phyloP scores from a whole-genome alignment of 495 filamentous ascomycete genomes.

The Penicillium subrubescens region DNA sequence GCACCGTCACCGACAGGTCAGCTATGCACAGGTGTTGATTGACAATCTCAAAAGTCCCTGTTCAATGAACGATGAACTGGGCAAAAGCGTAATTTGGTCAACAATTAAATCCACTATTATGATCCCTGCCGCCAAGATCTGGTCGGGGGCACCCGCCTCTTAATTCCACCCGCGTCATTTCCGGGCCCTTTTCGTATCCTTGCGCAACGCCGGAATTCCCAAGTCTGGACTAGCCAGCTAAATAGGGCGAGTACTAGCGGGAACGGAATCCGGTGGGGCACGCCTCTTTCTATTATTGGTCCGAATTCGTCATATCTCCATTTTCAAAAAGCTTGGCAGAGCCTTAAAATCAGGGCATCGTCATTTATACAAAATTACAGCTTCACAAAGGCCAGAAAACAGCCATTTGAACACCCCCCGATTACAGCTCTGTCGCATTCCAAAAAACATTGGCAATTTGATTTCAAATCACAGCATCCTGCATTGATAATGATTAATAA shows the following conservation, averaged over 20 bases:
- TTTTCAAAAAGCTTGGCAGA: constrained; percentile 6
- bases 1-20: too few species aligned
- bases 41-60: too few species aligned
- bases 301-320: not conserved
- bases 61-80: not conserved
- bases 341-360: constrained; percentile 9
- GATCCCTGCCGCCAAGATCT: not conserved
- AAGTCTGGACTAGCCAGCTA: too few species aligned
- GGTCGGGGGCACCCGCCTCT: not conserved
- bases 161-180: not conserved
- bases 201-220: too few species aligned
- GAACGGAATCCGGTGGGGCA: not conserved
- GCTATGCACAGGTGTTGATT: too few species aligned
- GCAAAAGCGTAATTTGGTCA: not conserved
- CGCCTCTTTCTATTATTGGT: not conserved
- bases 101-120: not conserved
- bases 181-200: too few species aligned
- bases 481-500: not conserved
- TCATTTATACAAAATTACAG: constrained; percentile 12
- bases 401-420: not conserved
- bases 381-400: not conserved
- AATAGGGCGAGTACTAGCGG: not conserved
- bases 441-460: not conserved
- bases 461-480: not conserved
- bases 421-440: not conserved